Conservation (phyloP, 139 green algal species). For the Closterium sp. region DNA sequence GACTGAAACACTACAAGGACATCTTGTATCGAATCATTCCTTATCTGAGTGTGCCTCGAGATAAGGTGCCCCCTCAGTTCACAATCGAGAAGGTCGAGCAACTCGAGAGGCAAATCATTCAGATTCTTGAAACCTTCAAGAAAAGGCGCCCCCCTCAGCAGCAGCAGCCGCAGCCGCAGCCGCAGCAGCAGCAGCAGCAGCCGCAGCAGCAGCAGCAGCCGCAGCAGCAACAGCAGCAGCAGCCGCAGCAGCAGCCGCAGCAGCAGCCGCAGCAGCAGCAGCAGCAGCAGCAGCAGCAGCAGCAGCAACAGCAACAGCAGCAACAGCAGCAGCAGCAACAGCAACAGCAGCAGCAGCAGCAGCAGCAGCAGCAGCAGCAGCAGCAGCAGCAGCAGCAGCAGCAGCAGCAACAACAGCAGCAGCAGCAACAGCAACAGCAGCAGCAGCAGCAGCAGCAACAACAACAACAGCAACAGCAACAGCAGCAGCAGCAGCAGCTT, state of each 20-base stretch:
- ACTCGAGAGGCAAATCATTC: constrained; percentile 24
- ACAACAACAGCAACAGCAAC: constrained; percentile 1
- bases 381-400: constrained; percentile 17
- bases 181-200: constrained; percentile 27
- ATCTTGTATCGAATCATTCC: constrained; percentile 20
- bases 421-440: background rate
- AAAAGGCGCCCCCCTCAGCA: background rate
- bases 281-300: constrained; percentile 31
- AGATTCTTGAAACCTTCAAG: constrained; percentile 31
- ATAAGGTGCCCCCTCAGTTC: constrained; percentile 6
- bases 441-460: constrained; percentile 7
- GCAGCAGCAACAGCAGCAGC: constrained; percentile 26
- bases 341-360: constrained; percentile 16
- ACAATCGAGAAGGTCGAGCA: constrained; percentile 14
- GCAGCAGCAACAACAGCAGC: constrained; percentile 18
- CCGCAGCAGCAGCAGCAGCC: constrained; percentile 37
- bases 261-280: constrained; percentile 29
- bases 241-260: constrained; percentile 36
- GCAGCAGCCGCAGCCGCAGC: constrained; percentile 22
- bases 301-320: constrained; percentile 10
- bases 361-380: constrained; percentile 14
- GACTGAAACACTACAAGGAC: constrained; percentile 35
- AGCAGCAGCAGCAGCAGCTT: constrained; percentile 23
- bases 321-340: constrained; percentile 19
- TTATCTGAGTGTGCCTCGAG: constrained; percentile 13